Evolutionary conservation across 805 yeast species (phyloP), one percentile per base, ranked within the genome.

Genomic region (Zygosaccharomyces lentus): DNA sequence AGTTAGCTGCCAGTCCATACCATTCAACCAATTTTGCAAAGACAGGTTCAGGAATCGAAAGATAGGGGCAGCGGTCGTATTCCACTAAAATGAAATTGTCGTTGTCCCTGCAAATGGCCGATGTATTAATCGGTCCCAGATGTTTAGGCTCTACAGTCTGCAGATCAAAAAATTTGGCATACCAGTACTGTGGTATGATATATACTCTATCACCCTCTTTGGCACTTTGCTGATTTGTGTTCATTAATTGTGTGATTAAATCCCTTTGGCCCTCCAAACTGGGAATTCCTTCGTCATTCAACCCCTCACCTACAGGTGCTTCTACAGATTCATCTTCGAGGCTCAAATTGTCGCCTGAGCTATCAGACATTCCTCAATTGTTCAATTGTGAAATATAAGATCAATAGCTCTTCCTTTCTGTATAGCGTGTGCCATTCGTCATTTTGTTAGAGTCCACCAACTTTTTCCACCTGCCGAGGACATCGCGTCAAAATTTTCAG

Each of bases 121-220:
- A 47, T 17, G 77, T 72, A 57, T 76, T 71, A 23, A 82, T 67
- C 1, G 77, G 75, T 1, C 81, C 81, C 25, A 80, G 47, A 5
- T 58, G 67, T 53, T 9, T 52, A 48, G 42, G 57, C 63, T 41
- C 56, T 17, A 44, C 45, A 9, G 55, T 45, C 25, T 65, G 58
- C 6, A 60, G 51, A 34, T 67, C 61, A 23, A 76, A 57, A 46
- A 79, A 75, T 4, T 49, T 52, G 32, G 66, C 61, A 17, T 72
- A 62, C 73, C 78, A 81, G 1, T 53, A 61, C 10, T 66, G 61
- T 1, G 84, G 77, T 9, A 81, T 68, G 21, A 77, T 67, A 53
- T 66, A 77, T 55, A 75, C 73, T 26, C 50, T 60, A 39, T 73
- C 77, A 6, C 83, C 84, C 48, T 77, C 80, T 24, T 64, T 53